Base-by-base conservation (phyloP, 176 grass and related monocot species). In the Paspalum vaginatum region DNA sequence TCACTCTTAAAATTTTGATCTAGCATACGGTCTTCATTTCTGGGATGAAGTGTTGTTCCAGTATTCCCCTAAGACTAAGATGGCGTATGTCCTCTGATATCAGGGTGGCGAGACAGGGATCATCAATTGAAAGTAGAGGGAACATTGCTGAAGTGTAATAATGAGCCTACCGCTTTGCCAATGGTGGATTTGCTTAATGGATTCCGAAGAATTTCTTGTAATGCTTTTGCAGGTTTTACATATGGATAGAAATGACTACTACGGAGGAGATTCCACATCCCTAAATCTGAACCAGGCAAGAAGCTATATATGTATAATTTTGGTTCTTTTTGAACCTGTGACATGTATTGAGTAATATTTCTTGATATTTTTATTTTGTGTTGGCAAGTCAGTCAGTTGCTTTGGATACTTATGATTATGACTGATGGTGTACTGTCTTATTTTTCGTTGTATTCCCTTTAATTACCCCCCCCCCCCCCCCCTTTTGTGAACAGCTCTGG, bases 181-280 rank as follows among this genome's bases (percentile, higher is more conserved):
- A 75, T 68, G 43, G 5, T 43, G 27, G 21, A 61, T 17, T 66
- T 81, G 45, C 70, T 75, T 38, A 60, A 61, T 51, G 32, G 25
- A 18, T 76, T 76, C 63, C 76, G 17, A 87, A 38, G n/a, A 57
- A 21, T 50, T 24, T 67, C 44, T 59, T 22, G 38, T 50, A 8
- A 57, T 72, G 26, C 43, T 7, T 81, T 25, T 89, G 52, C 84
- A 95, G 92, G 93, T 95, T 55, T 67, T 95, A 49, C 93, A 95
- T 76, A 95, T 95, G 93, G 93, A 95, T 83, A 86, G 93, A 71
- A 95, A 95, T 81, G 93, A 90, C 24, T 95, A 95, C 52, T 95
- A 92, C 9, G 93, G 93, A 77, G 93, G 93, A 80, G 93, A 95
- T 50, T 95, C 93, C 14, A 89, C 89, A 63, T 95, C 93, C 14